Base-by-base conservation (phyloP, 2,329 filamentous ascomycete genomes). In the Nemania sp. region DNA sequence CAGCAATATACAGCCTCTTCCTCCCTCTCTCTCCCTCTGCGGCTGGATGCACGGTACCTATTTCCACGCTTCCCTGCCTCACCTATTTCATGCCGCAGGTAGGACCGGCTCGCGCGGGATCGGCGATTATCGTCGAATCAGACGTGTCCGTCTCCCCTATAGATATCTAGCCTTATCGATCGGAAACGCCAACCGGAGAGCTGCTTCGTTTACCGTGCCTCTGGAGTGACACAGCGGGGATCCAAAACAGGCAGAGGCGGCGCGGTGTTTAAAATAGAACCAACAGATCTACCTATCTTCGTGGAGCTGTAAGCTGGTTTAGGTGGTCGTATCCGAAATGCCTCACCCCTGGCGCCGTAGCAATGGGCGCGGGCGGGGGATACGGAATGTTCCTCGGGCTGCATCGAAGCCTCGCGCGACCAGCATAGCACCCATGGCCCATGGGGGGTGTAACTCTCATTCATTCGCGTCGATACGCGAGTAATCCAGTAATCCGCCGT, bases 11-110 rank as follows among this genome's bases (percentile, higher is more conserved):
- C 50, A 57, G 45, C 32, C 12, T 35, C 25, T 9, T n/a, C n/a
- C n/a, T n/a, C n/a, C n/a, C n/a, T n/a, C n/a, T n/a, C n/a, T n/a
- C n/a, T n/a, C n/a, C n/a, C 15, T 35, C 18, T 63, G 54, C 53
- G 58, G 61, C 61, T 57, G 57, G 49, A 54, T 42, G 56, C 45
- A 47, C 2, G 39, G 55, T 55, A 62, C 55, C 59, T 59, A 45
- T 52, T 39, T 12, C 20, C 6, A 46, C 39, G 17, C 18, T 13
- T 46, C 56, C 51, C 18, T 13, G 46, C 56, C 51, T 50, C n/a
- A 49, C 57, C 51, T 46, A 54, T 52, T 47, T 12, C 25, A 47
- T 60, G 25, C 25, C 25, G 25, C 25, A 29, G 25, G 25, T 18
- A 15, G 45, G 12, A n/a, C 13, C 15, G 1, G 13, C 32, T 39